Base-by-base conservation (phyloP, 345 rosid genomes). In the Stellera chamaejasme region DNA sequence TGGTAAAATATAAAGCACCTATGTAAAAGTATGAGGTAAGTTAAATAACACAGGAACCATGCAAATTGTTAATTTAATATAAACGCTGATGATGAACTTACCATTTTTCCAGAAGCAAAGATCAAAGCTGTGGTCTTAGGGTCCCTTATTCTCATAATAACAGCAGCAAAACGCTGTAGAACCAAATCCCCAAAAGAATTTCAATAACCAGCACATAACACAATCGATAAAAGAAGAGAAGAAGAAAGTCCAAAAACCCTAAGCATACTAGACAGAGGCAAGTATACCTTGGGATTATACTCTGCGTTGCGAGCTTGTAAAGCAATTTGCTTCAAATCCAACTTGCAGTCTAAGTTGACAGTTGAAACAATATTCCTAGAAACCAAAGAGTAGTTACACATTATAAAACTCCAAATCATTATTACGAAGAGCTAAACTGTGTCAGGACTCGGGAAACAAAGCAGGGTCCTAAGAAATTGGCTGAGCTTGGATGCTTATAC, bases 31-130 rank as follows among this genome's bases (percentile, higher is more conserved):
- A 3, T 2, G 39, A 32, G 39, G 39, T 32, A 5, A 28, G 16
- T 11, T 43, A 16, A 47, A 16, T 23, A 12, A 49, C 10, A 10
- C 28, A 23, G 26, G 25, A 45, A 9, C 19, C 43, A 27, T 12
- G 39, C 39, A 3, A 32, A 8, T 8, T 32, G 2, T 32, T 32
- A 32, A 8, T 32, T 32, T 32, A 32, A 19, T 19, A 32, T 32
- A 32, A 8, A 32, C 39, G 16, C 47, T 13, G 23, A 13, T 23
- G 19, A 16, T 52, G 13, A 55, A 66, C 81, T 72, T 49, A 86
- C 90, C 95, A 86, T 86, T 75, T 86, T 86, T 8, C 95, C 95
- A 0, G 95, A 86, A 16, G 87, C 90, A 70, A 86, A 86, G 59
- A 86, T 86, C 71, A 86, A 73, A 9, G 95, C 95, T 0, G 90